Evolutionary conservation across 176 grass and related monocot species (phyloP), one percentile per base, ranked within the genome.

Genomic region (Thalia dealbata): DNA sequence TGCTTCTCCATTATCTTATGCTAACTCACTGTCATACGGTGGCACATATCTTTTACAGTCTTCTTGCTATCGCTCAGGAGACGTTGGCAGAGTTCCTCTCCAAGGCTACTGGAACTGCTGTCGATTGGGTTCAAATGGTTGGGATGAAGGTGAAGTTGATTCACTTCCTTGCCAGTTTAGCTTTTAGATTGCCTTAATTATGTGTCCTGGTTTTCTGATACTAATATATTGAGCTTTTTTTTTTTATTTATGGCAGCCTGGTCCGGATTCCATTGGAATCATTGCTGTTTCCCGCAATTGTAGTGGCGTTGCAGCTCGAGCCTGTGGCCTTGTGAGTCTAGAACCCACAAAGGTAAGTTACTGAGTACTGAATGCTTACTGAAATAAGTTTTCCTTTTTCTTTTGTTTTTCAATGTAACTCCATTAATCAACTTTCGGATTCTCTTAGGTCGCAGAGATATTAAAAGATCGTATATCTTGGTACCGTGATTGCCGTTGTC

Each of bases 191-290:
- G 63, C 15, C 11, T 64, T 11, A 3, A 32, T 11, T 25, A 66
- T 32, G 35, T 32, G 13, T 38, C 7, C 0, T 16, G 8, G 14
- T 66, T 32, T 7, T 15, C 1, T 66, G 29, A 66, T 66, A 16
- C 24, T 61, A 25, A 26, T 24, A 0, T 12, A 61, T 48, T 48
- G 45, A 48, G 25, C 9, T 64, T 44, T 43, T 68, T 43, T 35
- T 68, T 2, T n/a, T 68, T 30, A 6, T 63, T 22, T 44, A 27
- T 65, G 54, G 8, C 80, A 97, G 95, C 95, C 95, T 99, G 95
- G 95, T 99, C 95, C 95, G 88, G 95, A 99, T 99, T 99, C 95
- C 81, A 91, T 93, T 84, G 95, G 95, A 91, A 99, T 99, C 89
- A 88, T 99, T 28, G 87, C 95, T 90, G 88, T 99, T 93, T 99